phyloP scores from a whole-genome alignment of 352 stramenopile species.

The Plasmopara muralis region DNA sequence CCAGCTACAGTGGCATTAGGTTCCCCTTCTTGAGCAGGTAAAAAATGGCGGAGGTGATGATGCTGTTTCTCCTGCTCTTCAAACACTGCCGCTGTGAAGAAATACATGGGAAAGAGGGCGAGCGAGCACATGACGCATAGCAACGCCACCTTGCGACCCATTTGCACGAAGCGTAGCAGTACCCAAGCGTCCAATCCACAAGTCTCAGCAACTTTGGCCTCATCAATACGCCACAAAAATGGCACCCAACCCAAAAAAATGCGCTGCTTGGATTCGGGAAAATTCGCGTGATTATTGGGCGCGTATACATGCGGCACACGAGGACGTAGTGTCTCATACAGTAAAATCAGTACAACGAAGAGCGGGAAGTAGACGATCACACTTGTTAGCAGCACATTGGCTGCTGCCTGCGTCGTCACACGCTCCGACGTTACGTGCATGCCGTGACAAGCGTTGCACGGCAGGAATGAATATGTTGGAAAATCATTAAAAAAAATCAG shows the following conservation, averaged over 20 bases:
- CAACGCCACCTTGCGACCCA: constrained; percentile 59
- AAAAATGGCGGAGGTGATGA: constrained; percentile 19
- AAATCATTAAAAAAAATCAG: too few species aligned
- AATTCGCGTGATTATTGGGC: constrained; percentile 39
- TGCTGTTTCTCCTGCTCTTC: constrained; percentile 25
- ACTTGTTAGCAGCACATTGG: constrained; percentile 51
- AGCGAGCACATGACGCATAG: constrained; percentile 47
- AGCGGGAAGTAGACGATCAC: constrained; percentile 61
- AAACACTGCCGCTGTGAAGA: constrained; percentile 34
- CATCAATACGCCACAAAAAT: constrained; percentile 47
- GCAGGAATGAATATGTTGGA: constrained; percentile 7
- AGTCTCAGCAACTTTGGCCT: constrained; percentile 48
- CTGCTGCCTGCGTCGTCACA: constrained; percentile 25
- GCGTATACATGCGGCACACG: constrained; percentile 39
- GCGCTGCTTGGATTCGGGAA: constrained; percentile 23
- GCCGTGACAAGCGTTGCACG: constrained; percentile 1
- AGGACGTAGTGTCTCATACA: constrained; percentile 57
- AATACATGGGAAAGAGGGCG: constrained; percentile 69
- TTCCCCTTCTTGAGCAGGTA: constrained; percentile 5
- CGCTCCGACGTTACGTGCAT: constrained; percentile 22
- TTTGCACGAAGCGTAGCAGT: constrained; percentile 66
- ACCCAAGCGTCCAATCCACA: constrained; percentile 70
- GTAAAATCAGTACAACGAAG: constrained; percentile 39
- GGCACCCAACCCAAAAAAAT: constrained; percentile 53
- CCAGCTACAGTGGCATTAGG: constrained; percentile 8